Percentiles rank a stretch among this genome's conserved stretches.
Evolutionary conservation across 345 rosid species (phyloP).

Genomic region (Punica granatum): DNA sequence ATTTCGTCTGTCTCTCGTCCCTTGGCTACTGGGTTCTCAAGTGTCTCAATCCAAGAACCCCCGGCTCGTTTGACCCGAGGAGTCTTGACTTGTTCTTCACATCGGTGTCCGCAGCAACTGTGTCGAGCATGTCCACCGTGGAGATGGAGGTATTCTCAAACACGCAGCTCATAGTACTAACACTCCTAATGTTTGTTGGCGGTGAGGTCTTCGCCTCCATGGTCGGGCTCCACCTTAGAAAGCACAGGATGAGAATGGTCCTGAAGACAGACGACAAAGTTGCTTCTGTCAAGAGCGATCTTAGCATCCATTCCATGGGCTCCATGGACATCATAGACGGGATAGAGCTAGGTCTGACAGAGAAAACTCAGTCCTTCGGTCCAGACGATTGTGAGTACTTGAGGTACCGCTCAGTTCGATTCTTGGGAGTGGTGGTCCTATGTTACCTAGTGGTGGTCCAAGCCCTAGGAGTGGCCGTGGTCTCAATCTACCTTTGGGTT

Average conservation of each 20-base stretch:
- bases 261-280: conserved; percentile 2
- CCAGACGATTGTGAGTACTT: not conserved
- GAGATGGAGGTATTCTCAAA: conserved; percentile 82
- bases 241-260: not conserved
- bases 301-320: not conserved
- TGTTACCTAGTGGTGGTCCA: conserved; percentile 32
- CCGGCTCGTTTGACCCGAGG: conserved; percentile 19
- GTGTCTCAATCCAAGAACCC: conserved; percentile 24
- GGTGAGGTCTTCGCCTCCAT: conserved; percentile 60
- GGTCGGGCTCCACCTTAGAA: conserved; percentile 2
- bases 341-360: conserved; percentile 1
- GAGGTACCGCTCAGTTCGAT: conserved; percentile 12
- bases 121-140: conserved; percentile 65
- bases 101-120: conserved; percentile 51
- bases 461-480: conserved; percentile 21
- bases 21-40: conserved; percentile 26
- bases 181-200: conserved; percentile 47
- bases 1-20: conserved; percentile 28
- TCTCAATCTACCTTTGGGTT: conserved; percentile 23
- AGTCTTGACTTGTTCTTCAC: conserved; percentile 59
- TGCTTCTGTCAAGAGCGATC: not conserved
- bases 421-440: conserved; percentile 31
- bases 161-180: conserved; percentile 43
- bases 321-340: not conserved
- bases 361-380: not conserved